phyloP scores from a whole-genome alignment of 164 flowering plant genomes.

The Nelumbo lutea region DNA sequence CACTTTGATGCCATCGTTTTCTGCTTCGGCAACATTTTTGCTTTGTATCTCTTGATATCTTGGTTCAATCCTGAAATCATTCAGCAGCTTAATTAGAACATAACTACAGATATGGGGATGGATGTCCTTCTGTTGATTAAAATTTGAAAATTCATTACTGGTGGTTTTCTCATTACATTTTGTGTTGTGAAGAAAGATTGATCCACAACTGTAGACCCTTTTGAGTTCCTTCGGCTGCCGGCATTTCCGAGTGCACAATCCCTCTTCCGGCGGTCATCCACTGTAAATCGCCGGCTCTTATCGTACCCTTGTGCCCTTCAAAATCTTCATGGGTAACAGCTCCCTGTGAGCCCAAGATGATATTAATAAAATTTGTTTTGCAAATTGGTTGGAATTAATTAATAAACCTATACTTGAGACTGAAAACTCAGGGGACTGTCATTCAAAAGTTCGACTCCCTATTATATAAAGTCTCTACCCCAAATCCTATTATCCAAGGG shows the following conservation, averaged over 20 bases:
- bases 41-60: slow-evolving; percentile 63
- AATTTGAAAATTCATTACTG: background rate
- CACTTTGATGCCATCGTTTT: slow-evolving; percentile 59
- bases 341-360: slow-evolving; percentile 34
- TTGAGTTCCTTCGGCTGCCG: slow-evolving; percentile 59
- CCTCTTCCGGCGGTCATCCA: slow-evolving; percentile 99
- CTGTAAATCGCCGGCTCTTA: slow-evolving; percentile 63
- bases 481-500: too few species aligned
- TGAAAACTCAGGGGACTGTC: too few species aligned
- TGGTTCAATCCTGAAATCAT: slow-evolving; percentile 68
- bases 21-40: slow-evolving; percentile 43
- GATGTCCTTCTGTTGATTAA: background rate
- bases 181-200: slow-evolving; percentile 72
- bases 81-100: background rate
- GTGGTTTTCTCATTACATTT: slow-evolving; percentile 46
- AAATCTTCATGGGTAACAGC: slow-evolving; percentile 73
- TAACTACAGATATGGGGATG: too few species aligned
- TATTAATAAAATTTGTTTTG: background rate
- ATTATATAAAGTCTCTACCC: too few species aligned
- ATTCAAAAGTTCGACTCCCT: too few species aligned
- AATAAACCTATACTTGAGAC: background rate
- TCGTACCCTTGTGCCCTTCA: slow-evolving; percentile 76
- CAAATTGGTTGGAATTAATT: too few species aligned
- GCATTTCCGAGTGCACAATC: slow-evolving; percentile 90
- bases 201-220: slow-evolving; percentile 86